Evolutionary conservation across 768 basidiomycete genomes (phyloP), one percentile per base, ranked within the genome.

Genomic region (Psilocybe subaeruginosa): DNA sequence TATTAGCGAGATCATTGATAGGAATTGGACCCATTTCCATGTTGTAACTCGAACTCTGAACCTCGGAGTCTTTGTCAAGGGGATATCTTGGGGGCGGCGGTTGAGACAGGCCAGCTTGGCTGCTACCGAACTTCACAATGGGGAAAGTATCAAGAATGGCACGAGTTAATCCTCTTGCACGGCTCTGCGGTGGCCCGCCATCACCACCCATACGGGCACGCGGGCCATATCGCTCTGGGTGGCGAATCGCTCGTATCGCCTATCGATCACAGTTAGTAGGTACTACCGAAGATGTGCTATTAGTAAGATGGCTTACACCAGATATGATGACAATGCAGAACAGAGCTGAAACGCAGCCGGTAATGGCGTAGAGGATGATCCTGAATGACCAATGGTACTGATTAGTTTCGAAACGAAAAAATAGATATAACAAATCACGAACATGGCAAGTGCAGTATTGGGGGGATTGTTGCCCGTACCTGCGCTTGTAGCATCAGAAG

Each of bases 121-220:
- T 46, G 35, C 60, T 68, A 27, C 87, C 86, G 67, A 95, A 99
- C 72, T 95, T 94, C 75, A 97, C 89, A 63, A 97, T 77, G 3
- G 96, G 95, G 77, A 99, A 99, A 3, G 95, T 97, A 66, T 99
- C 96, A 57, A 99, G 79, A 59, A 99, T 95, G 17, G 97, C 97
- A 17, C 93, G 87, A 1, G 93, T 91, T 54, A 99, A 81, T 6
- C 95, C 95, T n/a, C 85, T 78, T 0, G 93, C 90, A 3, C 93
- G 86, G 53, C 86, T 89, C 69, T 89, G 89, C 7, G 69, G 64
- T 33, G 69, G 69, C 39, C 80, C 79, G 8, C 76, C 78, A 19
- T 76, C 78, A 27, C 70, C 74, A 3, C 73, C 77, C 47, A 73
- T 72, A 54, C 75, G 78, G 31, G 69, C 72, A 56, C 94, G 82